Percentiles rank a stretch among this genome's conserved stretches.
phyloP scores from a whole-genome alignment of 2,329 filamentous ascomycete genomes.

The Penicillium capsulatum region DNA sequence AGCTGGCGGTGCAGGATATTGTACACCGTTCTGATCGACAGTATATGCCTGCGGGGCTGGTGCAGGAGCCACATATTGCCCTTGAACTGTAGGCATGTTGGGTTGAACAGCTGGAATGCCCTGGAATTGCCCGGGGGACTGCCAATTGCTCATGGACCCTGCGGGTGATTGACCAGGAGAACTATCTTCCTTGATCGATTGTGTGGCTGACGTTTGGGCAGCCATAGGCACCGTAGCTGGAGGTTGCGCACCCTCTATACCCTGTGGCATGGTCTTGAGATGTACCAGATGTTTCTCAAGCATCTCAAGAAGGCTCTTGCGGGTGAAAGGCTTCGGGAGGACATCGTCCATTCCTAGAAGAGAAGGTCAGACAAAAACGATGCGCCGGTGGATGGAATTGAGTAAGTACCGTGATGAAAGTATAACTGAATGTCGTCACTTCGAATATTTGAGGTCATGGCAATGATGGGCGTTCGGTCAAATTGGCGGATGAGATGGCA shows the following conservation, averaged over 20 bases:
- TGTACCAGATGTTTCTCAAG: conserved; percentile 85
- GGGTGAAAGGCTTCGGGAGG: conserved; percentile 92
- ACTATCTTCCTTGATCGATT: conserved; percentile 59
- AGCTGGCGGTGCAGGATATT: conserved; percentile 36
- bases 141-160: conserved; percentile 57
- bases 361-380: neutral
- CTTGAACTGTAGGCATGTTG: conserved; percentile 42
- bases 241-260: conserved; percentile 50
- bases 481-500: conserved; percentile 90
- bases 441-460: conserved; percentile 98
- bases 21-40: conserved; percentile 39
- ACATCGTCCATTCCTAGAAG: conserved; percentile 89
- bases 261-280: conserved; percentile 64
- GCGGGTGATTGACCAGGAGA: conserved; percentile 60
- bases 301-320: conserved; percentile 76
- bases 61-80: conserved; percentile 41
- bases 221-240: conserved; percentile 42
- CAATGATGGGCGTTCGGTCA: conserved; percentile 80
- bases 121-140: conserved; percentile 57
- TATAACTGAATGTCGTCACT: conserved; percentile 97
- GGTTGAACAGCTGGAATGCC: conserved; percentile 55
- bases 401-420: conserved; percentile 81
- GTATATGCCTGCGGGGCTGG: conserved; percentile 38
- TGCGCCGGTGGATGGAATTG: neutral
- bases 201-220: conserved; percentile 49